Percentiles rank a stretch among this genome's conserved stretches.
Evolutionary conservation across 2,329 filamentous ascomycete genomes (phyloP).

Genomic region (Verticillium albo-atrum): DNA sequence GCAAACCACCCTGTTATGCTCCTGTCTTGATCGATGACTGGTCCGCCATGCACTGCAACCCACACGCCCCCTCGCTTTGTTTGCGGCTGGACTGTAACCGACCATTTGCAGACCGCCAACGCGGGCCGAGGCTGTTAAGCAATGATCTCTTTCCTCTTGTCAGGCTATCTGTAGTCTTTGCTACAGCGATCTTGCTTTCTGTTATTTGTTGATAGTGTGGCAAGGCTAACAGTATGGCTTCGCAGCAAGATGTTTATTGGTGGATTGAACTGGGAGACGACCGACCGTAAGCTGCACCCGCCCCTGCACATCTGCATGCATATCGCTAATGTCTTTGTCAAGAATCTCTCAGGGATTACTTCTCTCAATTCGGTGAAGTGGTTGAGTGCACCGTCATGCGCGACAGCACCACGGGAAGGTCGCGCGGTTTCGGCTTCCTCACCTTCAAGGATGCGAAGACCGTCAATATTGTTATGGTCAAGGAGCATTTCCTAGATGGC

Average conservation of each 20-base stretch:
- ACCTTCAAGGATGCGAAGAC: conserved; percentile 98
- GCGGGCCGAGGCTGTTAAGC: background rate
- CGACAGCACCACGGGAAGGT: conserved; percentile 88
- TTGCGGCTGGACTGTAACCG: background rate
- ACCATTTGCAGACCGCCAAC: background rate
- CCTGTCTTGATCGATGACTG: background rate
- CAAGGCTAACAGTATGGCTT: background rate
- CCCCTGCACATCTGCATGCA: background rate
- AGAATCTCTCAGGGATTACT: conserved; percentile 97
- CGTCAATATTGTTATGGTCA: conserved; percentile 99
- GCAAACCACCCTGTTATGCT: background rate
- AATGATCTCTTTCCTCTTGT: background rate
- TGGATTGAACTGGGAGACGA: conserved; percentile 98
- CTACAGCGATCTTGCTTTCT: background rate
- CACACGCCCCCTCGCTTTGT: background rate
- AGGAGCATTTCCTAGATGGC: conserved; percentile 95
- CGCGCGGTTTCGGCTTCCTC: conserved; percentile 92
- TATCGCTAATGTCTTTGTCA: conserved; percentile 30
- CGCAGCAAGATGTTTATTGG: conserved; percentile 99
- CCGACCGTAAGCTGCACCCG: conserved; percentile 68
- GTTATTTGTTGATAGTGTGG: background rate
- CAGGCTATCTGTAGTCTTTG: background rate
- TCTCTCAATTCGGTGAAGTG: conserved; percentile 96
- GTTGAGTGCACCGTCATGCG: conserved; percentile 99
- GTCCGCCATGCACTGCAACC: background rate